Evolutionary conservation across 2,329 filamentous ascomycete genomes (phyloP).

Genomic region (Cryphonectria nitschkei): DNA sequence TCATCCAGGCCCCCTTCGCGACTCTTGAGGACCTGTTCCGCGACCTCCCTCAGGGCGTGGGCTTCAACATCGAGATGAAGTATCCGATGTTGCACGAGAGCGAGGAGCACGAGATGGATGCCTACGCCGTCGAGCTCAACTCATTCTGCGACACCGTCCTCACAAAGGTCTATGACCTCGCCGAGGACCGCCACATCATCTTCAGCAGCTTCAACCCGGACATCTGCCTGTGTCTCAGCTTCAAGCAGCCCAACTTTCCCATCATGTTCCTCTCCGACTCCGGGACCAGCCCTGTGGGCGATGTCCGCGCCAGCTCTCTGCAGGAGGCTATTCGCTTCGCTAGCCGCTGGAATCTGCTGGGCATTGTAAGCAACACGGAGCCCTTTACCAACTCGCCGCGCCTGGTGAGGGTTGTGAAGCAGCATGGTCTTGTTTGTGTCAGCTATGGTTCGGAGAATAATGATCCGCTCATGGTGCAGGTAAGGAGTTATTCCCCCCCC

Average conservation of each 20-base stretch:
- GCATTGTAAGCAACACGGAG: conserved; percentile 86
- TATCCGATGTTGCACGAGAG: conserved; percentile 98
- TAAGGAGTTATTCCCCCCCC: conserved; percentile 47
- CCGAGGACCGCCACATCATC: conserved; percentile 84
- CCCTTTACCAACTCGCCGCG: conserved; percentile 88
- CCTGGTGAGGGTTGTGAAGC: conserved; percentile 90
- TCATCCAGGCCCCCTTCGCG: conserved; percentile 94
- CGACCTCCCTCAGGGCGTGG: conserved; percentile 78
- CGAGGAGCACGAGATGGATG: conserved; percentile 95
- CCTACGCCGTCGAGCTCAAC: conserved; percentile 93
- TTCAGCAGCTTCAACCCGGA: conserved; percentile 98
- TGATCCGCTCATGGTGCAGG: conserved; percentile 80
- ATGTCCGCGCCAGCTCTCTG: conserved; percentile 86
- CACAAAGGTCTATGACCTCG: conserved; percentile 84
- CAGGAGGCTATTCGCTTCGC: conserved; percentile 97
- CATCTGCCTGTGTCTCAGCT: conserved; percentile 88
- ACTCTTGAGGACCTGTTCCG: conserved; percentile 93
- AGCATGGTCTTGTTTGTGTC: conserved; percentile 90
- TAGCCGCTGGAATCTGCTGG: conserved; percentile 90
- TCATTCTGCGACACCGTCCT: conserved; percentile 95
- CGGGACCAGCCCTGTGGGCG: conserved; percentile 78
- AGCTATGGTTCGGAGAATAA: conserved; percentile 94
- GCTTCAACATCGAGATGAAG: conserved; percentile 99
- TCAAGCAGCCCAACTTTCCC: conserved; percentile 96
- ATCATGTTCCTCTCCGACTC: conserved; percentile 94